Evolutionary conservation across 2,329 filamentous ascomycete species (phyloP), one percentile per base, ranked within the genome.

Genomic region (Monosporascus sp.): DNA sequence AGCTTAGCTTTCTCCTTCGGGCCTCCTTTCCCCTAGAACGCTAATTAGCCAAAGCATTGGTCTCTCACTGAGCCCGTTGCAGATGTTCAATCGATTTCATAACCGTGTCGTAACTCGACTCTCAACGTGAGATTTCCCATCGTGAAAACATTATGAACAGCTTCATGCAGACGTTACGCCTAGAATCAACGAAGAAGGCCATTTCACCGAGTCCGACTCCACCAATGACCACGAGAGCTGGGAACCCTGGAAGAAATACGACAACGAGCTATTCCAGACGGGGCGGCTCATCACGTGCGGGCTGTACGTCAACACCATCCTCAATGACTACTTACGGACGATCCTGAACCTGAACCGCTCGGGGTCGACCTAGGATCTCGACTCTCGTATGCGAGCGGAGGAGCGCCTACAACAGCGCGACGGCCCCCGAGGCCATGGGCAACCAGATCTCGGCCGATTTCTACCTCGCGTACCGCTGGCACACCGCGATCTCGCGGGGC

Each of bases 31-130:
- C 24, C 24, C 24, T 24, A 24, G 24, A 24, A 24, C 5, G 24
- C 24, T 3, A 24, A 24, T 24, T 24, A 24, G 24, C 24, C 24
- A 24, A 4, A 24, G 24, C 24, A 24, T 24, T 24, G 24, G 24
- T 24, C 24, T 4, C 24, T 24, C 3, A 24, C 24, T 24, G 24
- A 24, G 5, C 24, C 6, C 24, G 6, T 24, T 24, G 24, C 15
- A 58, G 54, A 89, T 90, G 86, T 85, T 90, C 71, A 86, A 86
- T 62, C 80, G 84, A 18, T 94, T 94, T 70, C 92, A 96, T 70
- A 96, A 97, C 70, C 80, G 93, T 58, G 83, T 91, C 1, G 90
- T 88, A 3, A 82, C 85, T 50, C 86, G 92, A 55, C 74, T 96
- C 20, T 88, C 87, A 0, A 73, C 78, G 58, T 60, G 47, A 54